Evolutionary conservation across 805 yeast genomes (phyloP).

Genomic region (Teunomyces barrocoloradensis): DNA sequence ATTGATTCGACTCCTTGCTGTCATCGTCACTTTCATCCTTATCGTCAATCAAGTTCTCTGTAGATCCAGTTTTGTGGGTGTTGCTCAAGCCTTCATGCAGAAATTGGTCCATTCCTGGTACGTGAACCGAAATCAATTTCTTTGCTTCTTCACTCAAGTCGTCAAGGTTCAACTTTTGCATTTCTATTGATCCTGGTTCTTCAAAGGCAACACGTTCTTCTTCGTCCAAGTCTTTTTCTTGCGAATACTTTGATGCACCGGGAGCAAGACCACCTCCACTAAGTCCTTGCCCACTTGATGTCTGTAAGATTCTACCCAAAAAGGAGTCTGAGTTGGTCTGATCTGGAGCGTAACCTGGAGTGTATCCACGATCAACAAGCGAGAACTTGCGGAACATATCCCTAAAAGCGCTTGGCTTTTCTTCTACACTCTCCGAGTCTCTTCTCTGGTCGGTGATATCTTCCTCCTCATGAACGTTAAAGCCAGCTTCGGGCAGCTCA

Average conservation of each 20-base stretch:
- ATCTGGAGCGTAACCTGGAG: slow-evolving; percentile 17
- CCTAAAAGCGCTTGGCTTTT: slow-evolving; percentile 17
- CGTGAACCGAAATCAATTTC: slow-evolving; percentile 51
- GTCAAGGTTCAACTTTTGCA: slow-evolving; percentile 42
- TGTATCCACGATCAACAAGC: slow-evolving; percentile 28
- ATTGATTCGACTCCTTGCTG: slow-evolving; percentile 8
- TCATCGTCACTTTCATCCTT: not conserved
- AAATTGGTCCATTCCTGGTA: slow-evolving; percentile 17
- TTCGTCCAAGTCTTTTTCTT: slow-evolving; percentile 19
- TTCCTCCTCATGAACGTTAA: not conserved
- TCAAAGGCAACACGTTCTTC: slow-evolving; percentile 18
- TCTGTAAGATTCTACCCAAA: slow-evolving; percentile 34
- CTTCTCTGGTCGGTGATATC: slow-evolving; percentile 6
- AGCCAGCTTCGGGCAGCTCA: slow-evolving; percentile 6
- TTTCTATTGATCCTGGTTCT: slow-evolving; percentile 40
- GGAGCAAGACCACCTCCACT: slow-evolving; percentile 45
- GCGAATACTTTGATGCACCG: slow-evolving; percentile 27
- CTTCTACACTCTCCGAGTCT: slow-evolving; percentile 1
- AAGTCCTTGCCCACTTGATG: slow-evolving; percentile 24
- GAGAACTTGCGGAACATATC: slow-evolving; percentile 38
- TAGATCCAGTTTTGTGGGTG: not conserved
- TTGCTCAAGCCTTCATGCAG: not conserved
- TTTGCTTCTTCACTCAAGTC: slow-evolving; percentile 52
- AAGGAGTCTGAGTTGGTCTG: slow-evolving; percentile 36
- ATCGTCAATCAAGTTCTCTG: slow-evolving; percentile 1